These are phyloP conservation scores for Exidia glandulosa DNA, from an alignment of 768 basidiomycete species.

Conservation along the genomic window DNA sequence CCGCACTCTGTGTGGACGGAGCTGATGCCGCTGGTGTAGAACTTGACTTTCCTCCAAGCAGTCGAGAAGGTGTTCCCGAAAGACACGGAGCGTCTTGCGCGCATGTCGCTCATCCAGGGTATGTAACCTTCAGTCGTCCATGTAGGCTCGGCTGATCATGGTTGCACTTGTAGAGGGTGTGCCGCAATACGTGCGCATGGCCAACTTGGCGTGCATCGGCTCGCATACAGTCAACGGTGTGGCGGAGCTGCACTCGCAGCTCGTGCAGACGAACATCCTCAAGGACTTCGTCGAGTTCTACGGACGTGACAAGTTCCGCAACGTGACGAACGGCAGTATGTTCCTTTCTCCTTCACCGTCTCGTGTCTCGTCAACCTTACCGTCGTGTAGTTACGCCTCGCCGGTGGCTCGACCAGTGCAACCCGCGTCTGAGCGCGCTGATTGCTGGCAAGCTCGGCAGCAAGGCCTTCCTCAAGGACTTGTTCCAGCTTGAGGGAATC, in stretches of 20 bases:
- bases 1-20: background rate
- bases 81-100: conserved; percentile 63
- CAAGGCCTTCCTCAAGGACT: conserved; percentile 75
- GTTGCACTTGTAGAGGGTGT: conserved; percentile 47
- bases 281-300: conserved; percentile 92
- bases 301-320: conserved; percentile 51
- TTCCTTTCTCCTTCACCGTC: background rate
- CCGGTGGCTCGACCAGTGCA: conserved; percentile 87
- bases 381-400: conserved; percentile 62
- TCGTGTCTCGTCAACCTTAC: background rate
- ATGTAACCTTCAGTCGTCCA: conserved; percentile 1
- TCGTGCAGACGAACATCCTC: conserved; percentile 72
- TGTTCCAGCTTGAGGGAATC: conserved; percentile 67
- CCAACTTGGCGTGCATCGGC: conserved; percentile 74
- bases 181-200: conserved; percentile 84
- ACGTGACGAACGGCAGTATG: conserved; percentile 24
- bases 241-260: conserved; percentile 87
- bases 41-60: conserved; percentile 31
- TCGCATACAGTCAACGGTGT: conserved; percentile 91
- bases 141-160: background rate
- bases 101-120: conserved; percentile 94
- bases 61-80: conserved; percentile 87
- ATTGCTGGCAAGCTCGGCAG: conserved; percentile 69
- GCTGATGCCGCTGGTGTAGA: background rate
- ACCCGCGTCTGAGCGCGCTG: conserved; percentile 74